Evolutionary conservation across 2,329 filamentous ascomycete genomes (phyloP).

Genomic region (Colletotrichum agaves): DNA sequence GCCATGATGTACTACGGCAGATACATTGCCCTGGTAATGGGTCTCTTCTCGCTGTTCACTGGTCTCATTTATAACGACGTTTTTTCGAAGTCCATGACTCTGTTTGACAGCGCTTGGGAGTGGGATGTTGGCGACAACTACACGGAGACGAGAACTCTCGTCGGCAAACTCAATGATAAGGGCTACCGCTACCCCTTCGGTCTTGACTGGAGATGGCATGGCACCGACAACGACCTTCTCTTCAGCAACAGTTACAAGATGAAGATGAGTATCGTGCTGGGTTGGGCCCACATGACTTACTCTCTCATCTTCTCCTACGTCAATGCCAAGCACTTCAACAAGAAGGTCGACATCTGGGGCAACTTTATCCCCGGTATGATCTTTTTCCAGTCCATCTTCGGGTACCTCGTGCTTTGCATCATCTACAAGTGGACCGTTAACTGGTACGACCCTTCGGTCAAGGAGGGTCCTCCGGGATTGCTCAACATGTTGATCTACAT

Average conservation of each 20-base stretch:
- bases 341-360: conserved; percentile 93
- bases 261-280: conserved; percentile 98
- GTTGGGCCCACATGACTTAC: conserved; percentile 99
- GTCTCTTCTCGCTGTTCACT: conserved; percentile 95
- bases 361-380: conserved; percentile 99
- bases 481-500: conserved; percentile 99
- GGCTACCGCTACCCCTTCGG: conserved; percentile 94
- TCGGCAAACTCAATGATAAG: conserved; percentile 71
- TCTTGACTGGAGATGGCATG: conserved; percentile 96
- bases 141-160: conserved; percentile 71
- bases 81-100: conserved; percentile 91
- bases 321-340: conserved; percentile 95
- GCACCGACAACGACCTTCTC: conserved; percentile 91
- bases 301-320: conserved; percentile 92
- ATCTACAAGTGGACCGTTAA: conserved; percentile 97
- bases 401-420: conserved; percentile 93
- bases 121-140: conserved; percentile 77
- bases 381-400: conserved; percentile 99
- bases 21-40: conserved; percentile 99
- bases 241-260: conserved; percentile 99
- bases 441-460: conserved; percentile 73
- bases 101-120: conserved; percentile 91
- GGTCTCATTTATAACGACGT: conserved; percentile 98
- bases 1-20: conserved; percentile 99
- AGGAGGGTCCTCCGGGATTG: conserved; percentile 80